These are phyloP conservation scores for Leccinum cinnamomeum DNA, from an alignment of 1,284 basidiomycete genomes.

Conservation along the genomic window DNA sequence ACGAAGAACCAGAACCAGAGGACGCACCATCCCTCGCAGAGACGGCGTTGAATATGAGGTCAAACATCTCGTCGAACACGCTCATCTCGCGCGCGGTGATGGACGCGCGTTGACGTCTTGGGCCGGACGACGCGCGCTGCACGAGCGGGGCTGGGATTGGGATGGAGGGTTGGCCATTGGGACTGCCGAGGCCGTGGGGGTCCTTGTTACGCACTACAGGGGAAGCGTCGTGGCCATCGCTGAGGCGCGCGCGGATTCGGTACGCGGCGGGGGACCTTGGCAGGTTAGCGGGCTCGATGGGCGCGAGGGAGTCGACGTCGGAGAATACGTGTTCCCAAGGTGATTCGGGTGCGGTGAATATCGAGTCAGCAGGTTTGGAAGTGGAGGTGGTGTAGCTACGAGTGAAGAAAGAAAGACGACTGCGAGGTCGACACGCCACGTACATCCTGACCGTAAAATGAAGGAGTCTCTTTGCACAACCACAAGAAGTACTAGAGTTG, in stretches of 20 bases:
- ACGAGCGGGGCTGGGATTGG: background rate
- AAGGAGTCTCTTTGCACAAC: background rate
- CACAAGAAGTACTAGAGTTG: background rate
- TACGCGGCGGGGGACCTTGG: constrained; percentile 9
- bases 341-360: constrained; percentile 40
- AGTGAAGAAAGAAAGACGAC: constrained; percentile 6
- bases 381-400: background rate
- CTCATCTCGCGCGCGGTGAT: constrained; percentile 67
- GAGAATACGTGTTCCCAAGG: constrained; percentile 60
- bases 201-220: background rate
- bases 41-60: constrained; percentile 63
- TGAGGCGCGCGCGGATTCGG: constrained; percentile 10
- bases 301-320: constrained; percentile 38
- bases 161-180: background rate
- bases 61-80: constrained; percentile 71
- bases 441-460: background rate
- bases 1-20: constrained; percentile 36
- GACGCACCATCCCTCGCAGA: constrained; percentile 34
- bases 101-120: constrained; percentile 45
- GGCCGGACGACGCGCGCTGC: constrained; percentile 15
- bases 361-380: constrained; percentile 28
- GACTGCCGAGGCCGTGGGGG: background rate
- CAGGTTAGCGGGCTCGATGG: constrained; percentile 14
- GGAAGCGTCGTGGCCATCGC: background rate
- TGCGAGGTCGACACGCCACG: background rate